Base-by-base conservation (phyloP, 129 eudicot genomes). In the Chrysanthemum seticuspe region DNA sequence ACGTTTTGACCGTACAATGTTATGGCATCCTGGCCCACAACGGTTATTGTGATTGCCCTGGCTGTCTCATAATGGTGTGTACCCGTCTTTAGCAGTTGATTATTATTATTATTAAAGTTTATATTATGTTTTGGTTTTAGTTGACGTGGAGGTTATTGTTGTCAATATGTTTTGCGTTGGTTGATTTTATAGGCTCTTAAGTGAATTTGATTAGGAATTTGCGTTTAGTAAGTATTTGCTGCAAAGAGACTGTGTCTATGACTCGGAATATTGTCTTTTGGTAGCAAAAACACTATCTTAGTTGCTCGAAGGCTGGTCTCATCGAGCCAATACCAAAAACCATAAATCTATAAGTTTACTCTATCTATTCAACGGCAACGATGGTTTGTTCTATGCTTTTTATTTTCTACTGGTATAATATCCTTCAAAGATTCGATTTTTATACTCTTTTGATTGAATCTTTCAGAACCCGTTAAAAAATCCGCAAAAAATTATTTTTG, bases 341-440 rank as follows among this genome's bases (percentile, higher is more conserved):
- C 13, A 27, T 58, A 13, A 60, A 59, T 47, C 59, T 59, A 40
- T 57, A 1, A 49, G 13, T 36, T 44, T 0, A 73, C 16, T 45
- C 10, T 10, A 72, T 45, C 27, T 9, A 48, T 27, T 4, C 0
- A 62, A 52, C 16, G 53, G 62, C 51, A 31, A 29, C 62, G 49
- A 63, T 44, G 58, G 5, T 60, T 45, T 62, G 27, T 56, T 75
- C 25, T 18, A 21, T 65, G 65, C 45, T 67, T 4, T 48, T 59
- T 9, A 16, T 68, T 29, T n/a, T n/a, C n/a, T n/a, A n/a, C n/a
- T n/a, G n/a, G n/a, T n/a, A n/a, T n/a, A n/a, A n/a, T n/a, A n/a
- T n/a, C 16, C 53, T 52, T 31, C 18, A 64, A 71, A 44, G 25
- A 8, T 58, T 49, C 10, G 3, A 18, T 10, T 23, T 49, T 51